These are phyloP conservation scores for Pleurotus ostreatus DNA, from an alignment of 768 basidiomycete species.

Conservation along the genomic window DNA sequence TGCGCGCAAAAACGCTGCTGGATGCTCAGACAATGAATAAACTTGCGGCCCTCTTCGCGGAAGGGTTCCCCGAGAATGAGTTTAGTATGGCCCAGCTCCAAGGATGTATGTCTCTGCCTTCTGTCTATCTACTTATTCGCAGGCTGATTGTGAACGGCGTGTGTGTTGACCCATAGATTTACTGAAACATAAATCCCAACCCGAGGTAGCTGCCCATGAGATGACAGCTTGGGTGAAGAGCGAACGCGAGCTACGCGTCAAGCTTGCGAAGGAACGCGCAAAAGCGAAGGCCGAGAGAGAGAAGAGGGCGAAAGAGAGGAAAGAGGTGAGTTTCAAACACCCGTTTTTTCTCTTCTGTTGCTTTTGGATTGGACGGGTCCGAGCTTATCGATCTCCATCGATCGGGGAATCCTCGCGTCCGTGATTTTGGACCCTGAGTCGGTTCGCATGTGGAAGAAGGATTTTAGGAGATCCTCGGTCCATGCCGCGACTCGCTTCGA, in stretches of 20 bases:
- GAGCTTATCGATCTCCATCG: background rate
- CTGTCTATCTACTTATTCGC: conserved; percentile 9
- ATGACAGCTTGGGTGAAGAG: conserved; percentile 68
- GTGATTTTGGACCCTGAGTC: conserved; percentile 4
- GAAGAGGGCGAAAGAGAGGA: conserved; percentile 48
- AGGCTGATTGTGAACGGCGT: conserved; percentile 3
- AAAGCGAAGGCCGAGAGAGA: conserved; percentile 57
- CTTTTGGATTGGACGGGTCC: background rate
- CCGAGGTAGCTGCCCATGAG: conserved; percentile 67
- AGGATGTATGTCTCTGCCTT: conserved; percentile 53
- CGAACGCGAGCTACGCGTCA: conserved; percentile 74
- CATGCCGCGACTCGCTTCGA: too few relatives aligned
- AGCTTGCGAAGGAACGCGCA: conserved; percentile 54
- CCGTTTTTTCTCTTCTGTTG: background rate
- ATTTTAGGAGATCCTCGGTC: too few relatives aligned
- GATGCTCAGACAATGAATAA: conserved; percentile 57
- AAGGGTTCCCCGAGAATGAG: conserved; percentile 78
- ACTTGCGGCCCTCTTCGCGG: conserved; percentile 79
- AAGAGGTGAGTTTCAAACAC: conserved; percentile 44
- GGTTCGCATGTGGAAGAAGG: too few relatives aligned
- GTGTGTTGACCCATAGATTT: conserved; percentile 46
- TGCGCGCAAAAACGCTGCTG: conserved; percentile 34
- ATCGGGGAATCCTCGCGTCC: background rate
- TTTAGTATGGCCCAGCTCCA: conserved; percentile 89
- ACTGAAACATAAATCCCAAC: conserved; percentile 80